Conservation (phyloP, 2,329 filamentous ascomycete species). For the Xylaria hypoxylon region DNA sequence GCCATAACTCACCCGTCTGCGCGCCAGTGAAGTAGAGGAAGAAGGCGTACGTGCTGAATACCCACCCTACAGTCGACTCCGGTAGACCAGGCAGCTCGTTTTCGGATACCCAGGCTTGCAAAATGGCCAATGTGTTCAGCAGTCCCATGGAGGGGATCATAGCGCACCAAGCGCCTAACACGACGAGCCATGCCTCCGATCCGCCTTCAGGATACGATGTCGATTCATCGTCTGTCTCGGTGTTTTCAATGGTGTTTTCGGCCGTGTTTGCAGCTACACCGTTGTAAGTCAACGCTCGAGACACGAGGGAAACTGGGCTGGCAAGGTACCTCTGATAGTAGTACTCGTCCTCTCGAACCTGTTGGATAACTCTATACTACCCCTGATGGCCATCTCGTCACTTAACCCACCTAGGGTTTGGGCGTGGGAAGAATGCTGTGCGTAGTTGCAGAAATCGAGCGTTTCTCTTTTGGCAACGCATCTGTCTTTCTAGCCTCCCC, state of each 20-base stretch:
- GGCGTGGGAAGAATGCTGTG: not conserved
- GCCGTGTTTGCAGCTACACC: not conserved
- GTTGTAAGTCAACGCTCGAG: not conserved
- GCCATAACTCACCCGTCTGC: conserved; percentile 28
- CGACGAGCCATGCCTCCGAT: conserved; percentile 34
- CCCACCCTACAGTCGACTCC: conserved; percentile 30
- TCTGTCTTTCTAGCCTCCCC: not conserved
- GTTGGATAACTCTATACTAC: not conserved
- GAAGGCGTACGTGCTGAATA: conserved; percentile 38
- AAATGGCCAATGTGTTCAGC: conserved; percentile 33
- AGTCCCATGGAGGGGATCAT: conserved; percentile 36
- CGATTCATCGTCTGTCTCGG: conserved; percentile 21
- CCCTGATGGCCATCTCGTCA: not conserved
- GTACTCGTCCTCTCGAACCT: not conserved
- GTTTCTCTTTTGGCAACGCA: not conserved
- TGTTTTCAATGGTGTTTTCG: not conserved
- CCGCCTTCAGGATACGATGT: conserved; percentile 34
- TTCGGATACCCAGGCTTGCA: conserved; percentile 36
- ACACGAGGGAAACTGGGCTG: too few relatives aligned
- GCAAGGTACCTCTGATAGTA: not conserved
- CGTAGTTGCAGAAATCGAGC: not conserved
- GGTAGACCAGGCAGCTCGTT: conserved; percentile 26
- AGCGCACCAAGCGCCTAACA: conserved; percentile 34
- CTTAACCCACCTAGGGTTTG: not conserved
- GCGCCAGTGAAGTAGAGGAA: conserved; percentile 36